These are phyloP conservation scores for Colletotrichum australisinense DNA, from an alignment of 2,329 filamentous ascomycete species.

Conservation along the genomic window DNA sequence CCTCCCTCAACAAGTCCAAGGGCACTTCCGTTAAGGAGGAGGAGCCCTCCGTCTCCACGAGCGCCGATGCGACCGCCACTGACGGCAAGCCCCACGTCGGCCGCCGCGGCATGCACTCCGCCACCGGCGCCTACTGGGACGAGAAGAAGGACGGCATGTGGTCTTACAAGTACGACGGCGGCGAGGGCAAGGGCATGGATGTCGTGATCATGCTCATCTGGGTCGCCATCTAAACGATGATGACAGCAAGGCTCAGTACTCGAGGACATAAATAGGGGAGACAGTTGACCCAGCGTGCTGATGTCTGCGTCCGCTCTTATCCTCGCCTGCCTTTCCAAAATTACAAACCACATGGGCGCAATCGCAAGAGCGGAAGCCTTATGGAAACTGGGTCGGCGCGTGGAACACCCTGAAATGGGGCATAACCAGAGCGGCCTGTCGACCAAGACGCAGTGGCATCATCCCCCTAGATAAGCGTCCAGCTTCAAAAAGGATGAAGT, in stretches of 20 bases:
- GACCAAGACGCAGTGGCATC: not conserved
- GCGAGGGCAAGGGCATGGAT: constrained; percentile 74
- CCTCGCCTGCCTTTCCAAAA: not conserved
- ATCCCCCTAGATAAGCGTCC: not conserved
- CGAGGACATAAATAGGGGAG: constrained; percentile 35
- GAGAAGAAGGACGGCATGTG: constrained; percentile 92
- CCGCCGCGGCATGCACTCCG: constrained; percentile 89
- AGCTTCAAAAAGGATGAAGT: not conserved
- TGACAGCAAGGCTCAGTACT: not conserved
- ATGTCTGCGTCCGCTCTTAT: not conserved
- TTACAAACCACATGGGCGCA: not conserved
- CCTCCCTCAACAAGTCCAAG: constrained; percentile 70
- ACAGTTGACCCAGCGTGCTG: not conserved
- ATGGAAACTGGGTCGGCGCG: not conserved
- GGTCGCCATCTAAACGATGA: constrained; percentile 69
- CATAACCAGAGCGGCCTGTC: not conserved
- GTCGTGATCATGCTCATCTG: constrained; percentile 81
- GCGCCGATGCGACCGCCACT: constrained; percentile 65
- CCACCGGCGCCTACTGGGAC: constrained; percentile 89
- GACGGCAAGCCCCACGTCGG: constrained; percentile 80
- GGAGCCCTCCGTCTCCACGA: constrained; percentile 66
- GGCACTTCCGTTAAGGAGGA: constrained; percentile 60
- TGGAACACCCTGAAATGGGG: not conserved
- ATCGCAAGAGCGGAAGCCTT: not conserved
- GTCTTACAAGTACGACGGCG: constrained; percentile 85